Evolutionary conservation across 2,329 filamentous ascomycete species (phyloP).

Genomic region (Phaeoacremonium minimum): DNA sequence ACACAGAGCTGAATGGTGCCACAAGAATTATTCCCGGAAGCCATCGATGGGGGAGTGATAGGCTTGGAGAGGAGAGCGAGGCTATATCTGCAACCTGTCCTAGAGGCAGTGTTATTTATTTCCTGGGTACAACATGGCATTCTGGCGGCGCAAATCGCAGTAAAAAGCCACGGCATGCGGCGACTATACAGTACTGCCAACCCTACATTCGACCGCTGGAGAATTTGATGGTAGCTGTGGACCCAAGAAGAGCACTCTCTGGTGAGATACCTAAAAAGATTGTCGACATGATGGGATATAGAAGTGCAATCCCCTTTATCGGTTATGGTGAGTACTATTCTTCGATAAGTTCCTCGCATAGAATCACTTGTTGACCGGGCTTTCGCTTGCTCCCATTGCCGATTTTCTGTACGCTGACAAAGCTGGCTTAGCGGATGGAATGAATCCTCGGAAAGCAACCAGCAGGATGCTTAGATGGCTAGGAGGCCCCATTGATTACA

Average conservation of each 20-base stretch:
- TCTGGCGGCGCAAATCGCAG: constrained; percentile 28
- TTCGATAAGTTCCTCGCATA: too few species aligned
- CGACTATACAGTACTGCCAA: constrained; percentile 35
- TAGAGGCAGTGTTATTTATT: constrained; percentile 28
- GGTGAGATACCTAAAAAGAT: constrained; percentile 9
- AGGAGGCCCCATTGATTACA: not conserved
- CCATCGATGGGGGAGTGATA: constrained; percentile 25
- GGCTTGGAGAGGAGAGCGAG: constrained; percentile 17
- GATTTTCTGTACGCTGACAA: too few species aligned
- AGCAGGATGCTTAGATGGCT: not conserved
- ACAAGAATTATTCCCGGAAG: constrained; percentile 28
- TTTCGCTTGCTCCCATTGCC: too few species aligned
- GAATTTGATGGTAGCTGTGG: constrained; percentile 28
- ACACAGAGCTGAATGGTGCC: constrained; percentile 25
- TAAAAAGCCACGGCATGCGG: constrained; percentile 20
- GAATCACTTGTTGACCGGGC: too few species aligned
- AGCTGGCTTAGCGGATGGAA: not conserved
- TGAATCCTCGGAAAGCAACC: not conserved
- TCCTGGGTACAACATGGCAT: constrained; percentile 30
- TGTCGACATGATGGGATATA: constrained; percentile 8
- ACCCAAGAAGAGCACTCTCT: constrained; percentile 8
- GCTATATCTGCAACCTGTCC: constrained; percentile 26
- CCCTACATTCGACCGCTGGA: constrained; percentile 32
- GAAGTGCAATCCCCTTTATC: constrained; percentile 8
- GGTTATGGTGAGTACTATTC: constrained; percentile 3